Evolutionary conservation across 331 rosid genomes (phyloP).

Genomic region (Rhamnella rubrinervis): DNA sequence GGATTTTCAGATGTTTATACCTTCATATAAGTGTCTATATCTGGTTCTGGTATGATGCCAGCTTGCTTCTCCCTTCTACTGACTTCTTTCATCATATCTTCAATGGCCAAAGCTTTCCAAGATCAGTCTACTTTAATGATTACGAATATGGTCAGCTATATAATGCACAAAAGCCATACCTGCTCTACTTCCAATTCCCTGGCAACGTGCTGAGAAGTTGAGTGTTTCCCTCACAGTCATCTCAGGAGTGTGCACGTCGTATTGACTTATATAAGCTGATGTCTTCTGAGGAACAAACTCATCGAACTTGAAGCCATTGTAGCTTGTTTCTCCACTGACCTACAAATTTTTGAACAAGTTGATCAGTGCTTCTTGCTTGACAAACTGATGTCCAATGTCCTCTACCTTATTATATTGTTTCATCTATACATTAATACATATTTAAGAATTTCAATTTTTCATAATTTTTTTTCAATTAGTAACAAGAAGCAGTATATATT

Average conservation of each 20-base stretch:
- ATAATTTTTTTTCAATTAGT: too few relatives aligned
- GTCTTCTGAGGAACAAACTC: slow-evolving; percentile 57
- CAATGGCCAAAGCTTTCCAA: not conserved
- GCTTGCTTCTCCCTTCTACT: slow-evolving; percentile 29
- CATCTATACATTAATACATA: not conserved
- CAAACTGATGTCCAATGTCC: not conserved
- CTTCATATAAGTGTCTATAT: slow-evolving; percentile 32
- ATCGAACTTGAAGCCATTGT: slow-evolving; percentile 23
- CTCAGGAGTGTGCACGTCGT: slow-evolving; percentile 64
- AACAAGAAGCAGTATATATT: too few relatives aligned
- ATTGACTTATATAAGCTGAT: slow-evolving; percentile 59
- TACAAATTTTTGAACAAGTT: not conserved
- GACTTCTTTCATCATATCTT: slow-evolving; percentile 35
- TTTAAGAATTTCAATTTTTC: not conserved
- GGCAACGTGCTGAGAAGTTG: slow-evolving; percentile 68
- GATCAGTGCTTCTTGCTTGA: not conserved
- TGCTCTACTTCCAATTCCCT: slow-evolving; percentile 58
- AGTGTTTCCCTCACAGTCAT: slow-evolving; percentile 77
- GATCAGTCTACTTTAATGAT: not conserved
- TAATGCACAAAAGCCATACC: slow-evolving; percentile 27
- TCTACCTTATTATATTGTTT: not conserved
- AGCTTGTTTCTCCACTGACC: slow-evolving; percentile 27
- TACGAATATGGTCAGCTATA: not conserved
- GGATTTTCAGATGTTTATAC: not conserved
- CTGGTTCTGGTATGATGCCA: slow-evolving; percentile 31